Evolutionary conservation across 192 early-diverging fungal genomes (phyloP), one percentile per base, ranked within the genome.

Genomic region (Entrophospora sp.): DNA sequence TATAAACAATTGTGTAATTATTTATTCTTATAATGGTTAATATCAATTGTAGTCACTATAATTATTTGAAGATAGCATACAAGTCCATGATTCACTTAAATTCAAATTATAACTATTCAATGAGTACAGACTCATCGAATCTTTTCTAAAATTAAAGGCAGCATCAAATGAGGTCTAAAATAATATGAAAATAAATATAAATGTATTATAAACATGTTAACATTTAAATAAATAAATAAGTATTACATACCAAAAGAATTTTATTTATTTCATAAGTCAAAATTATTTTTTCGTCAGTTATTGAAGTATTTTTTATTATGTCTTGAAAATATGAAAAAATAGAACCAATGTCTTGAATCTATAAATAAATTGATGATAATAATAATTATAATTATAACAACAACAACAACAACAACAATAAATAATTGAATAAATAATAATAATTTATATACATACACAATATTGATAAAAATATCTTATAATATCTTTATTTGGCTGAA

Each of bases 81-180:
- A 61, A 8, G 60, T 45, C 60, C 60, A 61, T 9, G 60, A 42
- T 18, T 45, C 60, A 20, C 28, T 45, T 2, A 24, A n/a, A n/a
- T n/a, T n/a, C n/a, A n/a, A n/a, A n/a, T n/a, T n/a, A n/a, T n/a
- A 42, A 44, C 28, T 24, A 28, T 30, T 45, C n/a, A 27, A 28
- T 4, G 60, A 44, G 0, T 61, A 61, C 12, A 61, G 28, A 2
- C 44, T 32, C 25, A 44, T 61, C 10, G 30, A 44, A 43, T 9
- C 31, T 61, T 32, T 61, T 45, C 60, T 61, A 61, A 45, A 61
- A n/a, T 61, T 28, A 31, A 61, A 61, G 5, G 60, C 60, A 5
- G 38, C 60, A 16, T 45, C 43, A 13, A 61, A 61, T 13, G 27
- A 24, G 44, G 35, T 16, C 60, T 61, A 61, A 61, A 45, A 4